phyloP scores from a whole-genome alignment of 1,139 yeast species.

The Yamadazyma triangularis region DNA sequence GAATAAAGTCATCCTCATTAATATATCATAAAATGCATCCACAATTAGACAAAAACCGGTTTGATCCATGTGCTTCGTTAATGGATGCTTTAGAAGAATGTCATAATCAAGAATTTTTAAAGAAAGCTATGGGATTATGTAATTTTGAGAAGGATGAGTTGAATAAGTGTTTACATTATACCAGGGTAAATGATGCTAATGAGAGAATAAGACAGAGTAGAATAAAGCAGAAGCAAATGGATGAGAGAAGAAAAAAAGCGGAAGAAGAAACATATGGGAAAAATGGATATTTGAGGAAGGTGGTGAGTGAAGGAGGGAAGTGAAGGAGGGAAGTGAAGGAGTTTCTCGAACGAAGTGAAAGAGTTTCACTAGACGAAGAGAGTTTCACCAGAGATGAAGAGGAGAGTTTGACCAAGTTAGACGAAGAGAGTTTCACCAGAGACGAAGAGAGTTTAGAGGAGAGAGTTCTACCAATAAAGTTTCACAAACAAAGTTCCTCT shows the following conservation, averaged over 20 bases:
- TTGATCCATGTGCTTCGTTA: slow-evolving; percentile 65
- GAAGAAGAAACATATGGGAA: slow-evolving; percentile 83
- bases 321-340: no score
- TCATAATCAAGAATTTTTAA: slow-evolving; percentile 66
- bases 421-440: no score
- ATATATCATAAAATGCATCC: slow-evolving; percentile 34
- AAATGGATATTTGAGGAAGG: slow-evolving; percentile 64
- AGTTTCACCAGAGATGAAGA: not conserved
- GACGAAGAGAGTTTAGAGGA: slow-evolving; percentile 2
- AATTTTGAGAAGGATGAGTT: slow-evolving; percentile 80
- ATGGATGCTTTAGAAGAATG: slow-evolving; percentile 90
- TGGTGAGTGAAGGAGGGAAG: slow-evolving; percentile 34
- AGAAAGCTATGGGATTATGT: slow-evolving; percentile 80
- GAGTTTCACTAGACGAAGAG: not conserved
- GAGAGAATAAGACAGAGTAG: slow-evolving; percentile 55
- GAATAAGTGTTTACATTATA: slow-evolving; percentile 71
- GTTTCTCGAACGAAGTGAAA: slow-evolving; percentile 1
- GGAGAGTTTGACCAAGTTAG: no score
- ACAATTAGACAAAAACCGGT: slow-evolving; percentile 42
- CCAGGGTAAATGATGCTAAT: slow-evolving; percentile 66
- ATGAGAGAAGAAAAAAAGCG: slow-evolving; percentile 52
- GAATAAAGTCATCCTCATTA: no score
- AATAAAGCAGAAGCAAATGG: slow-evolving; percentile 52
- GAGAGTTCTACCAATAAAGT: not conserved
- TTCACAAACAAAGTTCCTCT: not conserved